Percentiles rank a stretch among this genome's conserved stretches.
These are phyloP conservation scores for Acaromyces ingoldii DNA, from an alignment of 1,284 basidiomycete genomes.

Conservation along the genomic window DNA sequence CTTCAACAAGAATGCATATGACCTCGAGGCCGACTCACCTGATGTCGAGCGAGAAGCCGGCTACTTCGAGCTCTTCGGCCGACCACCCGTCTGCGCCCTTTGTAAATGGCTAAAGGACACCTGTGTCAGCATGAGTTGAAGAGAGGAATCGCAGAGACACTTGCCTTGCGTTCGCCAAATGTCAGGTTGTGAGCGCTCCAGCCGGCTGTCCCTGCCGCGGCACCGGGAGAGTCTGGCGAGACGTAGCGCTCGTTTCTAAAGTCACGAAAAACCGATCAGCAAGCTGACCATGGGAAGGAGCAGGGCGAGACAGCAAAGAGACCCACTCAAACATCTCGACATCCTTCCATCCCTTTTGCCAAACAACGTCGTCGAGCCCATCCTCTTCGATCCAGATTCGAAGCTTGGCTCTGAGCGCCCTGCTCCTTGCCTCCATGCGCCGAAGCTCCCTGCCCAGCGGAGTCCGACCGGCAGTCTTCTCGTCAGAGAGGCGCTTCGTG, in stretches of 20 bases:
- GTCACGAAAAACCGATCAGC: neutral
- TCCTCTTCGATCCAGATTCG: constrained; percentile 45
- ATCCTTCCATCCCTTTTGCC: constrained; percentile 45
- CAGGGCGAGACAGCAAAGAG: neutral
- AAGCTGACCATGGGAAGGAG: neutral
- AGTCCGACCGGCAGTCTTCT: neutral
- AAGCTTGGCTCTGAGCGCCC: constrained; percentile 15
- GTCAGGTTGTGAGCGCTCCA: constrained; percentile 34
- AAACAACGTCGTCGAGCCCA: constrained; percentile 39
- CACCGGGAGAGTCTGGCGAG: constrained; percentile 9
- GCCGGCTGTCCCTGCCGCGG: constrained; percentile 7
- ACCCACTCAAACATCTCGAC: constrained; percentile 44
- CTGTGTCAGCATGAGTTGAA: no score
- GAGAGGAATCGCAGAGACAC: no score
- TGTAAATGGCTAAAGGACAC: no score
- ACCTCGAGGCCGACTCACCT: constrained; percentile 19
- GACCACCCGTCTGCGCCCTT: constrained; percentile 43
- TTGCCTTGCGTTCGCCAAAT: constrained; percentile 20
- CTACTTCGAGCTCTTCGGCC: constrained; percentile 27
- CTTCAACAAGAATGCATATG: neutral
- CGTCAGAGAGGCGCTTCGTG: neutral
- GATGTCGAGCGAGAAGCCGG: constrained; percentile 27
- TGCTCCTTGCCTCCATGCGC: constrained; percentile 3
- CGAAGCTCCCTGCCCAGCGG: constrained; percentile 2
- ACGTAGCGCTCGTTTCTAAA: constrained; percentile 27